Percentiles rank a stretch among this genome's conserved stretches.
phyloP scores from a whole-genome alignment of 371 early-diverging fungal genomes.

The Conidiobolus incongruus region DNA sequence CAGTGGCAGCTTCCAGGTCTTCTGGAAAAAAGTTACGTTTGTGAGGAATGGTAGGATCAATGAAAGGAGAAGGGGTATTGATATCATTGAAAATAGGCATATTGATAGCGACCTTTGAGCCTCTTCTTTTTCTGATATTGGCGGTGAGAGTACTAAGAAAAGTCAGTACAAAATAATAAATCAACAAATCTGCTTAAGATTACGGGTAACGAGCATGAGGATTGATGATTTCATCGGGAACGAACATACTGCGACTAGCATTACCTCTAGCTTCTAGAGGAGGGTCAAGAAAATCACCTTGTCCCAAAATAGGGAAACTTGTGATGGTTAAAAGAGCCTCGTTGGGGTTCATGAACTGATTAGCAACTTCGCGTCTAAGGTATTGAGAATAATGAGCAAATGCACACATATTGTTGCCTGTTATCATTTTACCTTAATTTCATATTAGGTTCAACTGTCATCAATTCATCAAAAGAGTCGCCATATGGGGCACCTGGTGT shows the following conservation, averaged over 20 bases:
- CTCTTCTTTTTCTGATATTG: conserved; percentile 84
- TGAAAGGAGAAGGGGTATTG: conserved; percentile 75
- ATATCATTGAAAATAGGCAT: conserved; percentile 58
- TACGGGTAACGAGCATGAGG: conserved; percentile 89
- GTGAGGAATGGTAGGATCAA: conserved; percentile 64
- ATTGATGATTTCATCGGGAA: conserved; percentile 85
- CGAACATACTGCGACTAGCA: conserved; percentile 61
- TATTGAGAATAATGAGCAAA: neutral
- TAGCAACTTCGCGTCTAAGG: conserved; percentile 50
- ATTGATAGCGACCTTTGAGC: conserved; percentile 79
- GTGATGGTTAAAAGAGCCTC: conserved; percentile 64
- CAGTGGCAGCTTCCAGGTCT: conserved; percentile 41
- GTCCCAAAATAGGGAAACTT: conserved; percentile 77
- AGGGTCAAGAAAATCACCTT: conserved; percentile 47
- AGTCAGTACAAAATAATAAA: too few species aligned
- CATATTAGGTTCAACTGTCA: conserved; percentile 81
- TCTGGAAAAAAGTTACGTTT: conserved; percentile 27
- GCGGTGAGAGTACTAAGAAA: conserved; percentile 79
- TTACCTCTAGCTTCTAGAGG: conserved; percentile 39
- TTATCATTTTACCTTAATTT: conserved; percentile 19
- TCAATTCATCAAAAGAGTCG: conserved; percentile 52
- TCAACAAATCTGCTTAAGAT: too few species aligned
- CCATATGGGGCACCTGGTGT: conserved; percentile 90
- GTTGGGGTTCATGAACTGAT: conserved; percentile 30
- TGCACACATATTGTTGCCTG: neutral